Evolutionary conservation across 371 early-diverging fungal species (phyloP).

Genomic region (Haplosporangium sp.): DNA sequence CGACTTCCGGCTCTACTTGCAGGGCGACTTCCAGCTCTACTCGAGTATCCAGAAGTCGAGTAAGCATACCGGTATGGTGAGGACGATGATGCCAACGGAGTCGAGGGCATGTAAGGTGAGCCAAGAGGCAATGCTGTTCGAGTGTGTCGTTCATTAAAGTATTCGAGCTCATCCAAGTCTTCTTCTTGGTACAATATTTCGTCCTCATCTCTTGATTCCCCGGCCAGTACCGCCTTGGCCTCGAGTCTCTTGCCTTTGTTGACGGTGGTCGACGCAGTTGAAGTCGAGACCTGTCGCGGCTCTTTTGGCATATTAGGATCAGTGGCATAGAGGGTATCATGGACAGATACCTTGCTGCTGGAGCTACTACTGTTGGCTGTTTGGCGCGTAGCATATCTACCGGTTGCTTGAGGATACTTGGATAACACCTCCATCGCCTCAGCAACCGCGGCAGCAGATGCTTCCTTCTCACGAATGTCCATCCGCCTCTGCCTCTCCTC

Average conservation of each 20-base stretch:
- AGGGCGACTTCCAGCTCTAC: constrained; percentile 32
- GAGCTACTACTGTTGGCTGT: constrained; percentile 11
- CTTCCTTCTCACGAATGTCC: constrained; percentile 29
- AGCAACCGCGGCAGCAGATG: constrained; percentile 35
- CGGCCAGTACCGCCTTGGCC: neutral
- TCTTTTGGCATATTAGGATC: constrained; percentile 39
- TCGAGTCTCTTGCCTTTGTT: constrained; percentile 19
- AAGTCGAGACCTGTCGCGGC: constrained; percentile 5
- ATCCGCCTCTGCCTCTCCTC: constrained; percentile 19
- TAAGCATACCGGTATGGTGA: constrained; percentile 23
- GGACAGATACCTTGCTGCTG: constrained; percentile 5
- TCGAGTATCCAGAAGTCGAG: constrained; percentile 39
- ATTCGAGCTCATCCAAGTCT: constrained; percentile 52
- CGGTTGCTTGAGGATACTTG: constrained; percentile 46
- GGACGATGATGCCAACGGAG: constrained; percentile 20
- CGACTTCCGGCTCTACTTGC: constrained; percentile 35
- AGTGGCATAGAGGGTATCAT: constrained; percentile 22
- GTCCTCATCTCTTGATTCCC: constrained; percentile 57
- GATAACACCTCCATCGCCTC: constrained; percentile 42
- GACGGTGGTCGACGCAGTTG: neutral
- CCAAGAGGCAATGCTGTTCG: constrained; percentile 30
- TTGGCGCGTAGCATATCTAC: constrained; percentile 14
- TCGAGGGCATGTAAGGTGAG: constrained; percentile 52
- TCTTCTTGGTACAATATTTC: constrained; percentile 65
- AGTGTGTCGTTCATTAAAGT: constrained; percentile 45